These are phyloP conservation scores for Fusarium graminum DNA, from an alignment of 2,329 filamentous ascomycete genomes.

Conservation along the genomic window DNA sequence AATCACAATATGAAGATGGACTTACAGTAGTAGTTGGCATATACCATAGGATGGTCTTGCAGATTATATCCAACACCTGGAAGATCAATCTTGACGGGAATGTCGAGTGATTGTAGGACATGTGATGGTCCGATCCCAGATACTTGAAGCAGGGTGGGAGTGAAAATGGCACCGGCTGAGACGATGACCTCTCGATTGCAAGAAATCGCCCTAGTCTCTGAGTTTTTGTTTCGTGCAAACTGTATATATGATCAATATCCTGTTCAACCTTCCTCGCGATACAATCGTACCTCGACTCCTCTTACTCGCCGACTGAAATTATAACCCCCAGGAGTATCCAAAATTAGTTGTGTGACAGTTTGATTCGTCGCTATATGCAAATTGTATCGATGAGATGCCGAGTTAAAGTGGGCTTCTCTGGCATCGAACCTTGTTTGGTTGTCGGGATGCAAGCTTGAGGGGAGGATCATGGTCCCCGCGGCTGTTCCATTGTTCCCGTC, in stretches of 20 bases:
- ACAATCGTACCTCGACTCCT: slow-evolving; percentile 24
- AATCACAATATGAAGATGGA: accelerated
- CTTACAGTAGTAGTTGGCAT: slow-evolving; percentile 24
- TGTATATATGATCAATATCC: neutral
- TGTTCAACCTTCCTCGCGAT: no score
- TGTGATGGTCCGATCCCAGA: slow-evolving; percentile 26
- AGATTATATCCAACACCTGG: slow-evolving; percentile 28
- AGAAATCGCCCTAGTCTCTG: neutral
- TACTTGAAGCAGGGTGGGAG: slow-evolving; percentile 29
- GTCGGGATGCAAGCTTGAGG: slow-evolving; percentile 29
- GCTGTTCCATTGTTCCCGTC: slow-evolving; percentile 30
- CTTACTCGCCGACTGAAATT: slow-evolving; percentile 10
- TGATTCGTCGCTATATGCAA: slow-evolving; percentile 23
- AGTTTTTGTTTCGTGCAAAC: slow-evolving; percentile 13
- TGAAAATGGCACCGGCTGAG: slow-evolving; percentile 26
- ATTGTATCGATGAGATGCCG: neutral
- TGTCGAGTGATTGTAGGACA: slow-evolving; percentile 4
- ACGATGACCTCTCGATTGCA: slow-evolving; percentile 27
- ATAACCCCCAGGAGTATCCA: slow-evolving; percentile 1
- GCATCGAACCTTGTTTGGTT: slow-evolving; percentile 26
- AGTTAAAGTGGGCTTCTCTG: slow-evolving; percentile 28
- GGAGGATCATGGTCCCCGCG: slow-evolving; percentile 24
- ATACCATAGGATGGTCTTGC: slow-evolving; percentile 32
- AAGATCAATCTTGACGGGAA: slow-evolving; percentile 19
- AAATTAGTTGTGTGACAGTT: slow-evolving; percentile 17